Base-by-base conservation (phyloP, 768 basidiomycete species). In the Boletus patriciae region DNA sequence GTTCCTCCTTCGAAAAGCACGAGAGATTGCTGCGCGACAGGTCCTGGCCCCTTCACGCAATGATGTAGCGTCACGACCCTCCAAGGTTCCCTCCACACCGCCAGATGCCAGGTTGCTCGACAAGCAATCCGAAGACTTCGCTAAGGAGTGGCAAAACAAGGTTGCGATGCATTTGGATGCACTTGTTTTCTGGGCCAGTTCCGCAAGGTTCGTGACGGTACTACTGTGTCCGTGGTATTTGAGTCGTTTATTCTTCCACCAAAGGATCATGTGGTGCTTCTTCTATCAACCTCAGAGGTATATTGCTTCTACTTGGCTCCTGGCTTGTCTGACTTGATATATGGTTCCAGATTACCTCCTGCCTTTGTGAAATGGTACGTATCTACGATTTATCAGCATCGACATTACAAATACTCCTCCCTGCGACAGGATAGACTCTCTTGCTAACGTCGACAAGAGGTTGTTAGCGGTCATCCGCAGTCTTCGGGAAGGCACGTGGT, bases 261-360 rank as follows among this genome's bases (percentile, higher is more conserved):
- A 42, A 66, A 92, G 90, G 65, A 90, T 92, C 52, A 91, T 92
- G 88, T 92, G 90, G 90, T 91, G 90, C 63, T 92, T 88, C 70
- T 86, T 90, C 67, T 92, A 92, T 63, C 77, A 86, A 64, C 88
- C 90, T 5, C 75, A 82, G 59, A 82, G 86, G 88, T 90, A 65
- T 47, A 63, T 60, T 16, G 37, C 7, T 44, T 29, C 12, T 8
- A 41, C 41, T 34, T 16, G 18, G 16, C 19, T 11, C 9, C 0
- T 38, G n/a, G 19, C 36, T 33, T 19, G 52, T 51, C 54, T 59
- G 47, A 57, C 52, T 44, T 11, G 25, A 29, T 40, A 13, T 50
- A 31, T 50, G 25, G n/a, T 67, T 13, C 21, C 50, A 78, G 78
- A 36, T 67, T 80, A 13, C 76, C 77, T 25, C 52, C 46, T 33